Conservation (phyloP, 495 filamentous ascomycete species). For the Niebla homalea region DNA sequence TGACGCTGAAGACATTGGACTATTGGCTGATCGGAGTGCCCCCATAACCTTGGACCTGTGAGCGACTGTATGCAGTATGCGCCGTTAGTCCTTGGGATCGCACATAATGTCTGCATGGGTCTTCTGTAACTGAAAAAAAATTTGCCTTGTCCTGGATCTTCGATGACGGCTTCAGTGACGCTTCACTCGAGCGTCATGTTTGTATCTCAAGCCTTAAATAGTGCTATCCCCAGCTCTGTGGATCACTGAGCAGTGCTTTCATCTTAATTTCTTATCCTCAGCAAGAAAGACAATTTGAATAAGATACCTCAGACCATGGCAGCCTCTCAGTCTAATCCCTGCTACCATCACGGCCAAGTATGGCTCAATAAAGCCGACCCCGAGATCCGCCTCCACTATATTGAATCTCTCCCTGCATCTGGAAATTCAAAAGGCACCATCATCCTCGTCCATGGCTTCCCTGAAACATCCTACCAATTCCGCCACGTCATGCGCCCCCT, state of each 20-base stretch:
- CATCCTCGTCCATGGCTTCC: slow-evolving; percentile 24
- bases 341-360: slow-evolving; percentile 11
- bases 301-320: too few species aligned
- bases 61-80: too few species aligned
- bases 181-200: slow-evolving; percentile 4
- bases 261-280: too few species aligned
- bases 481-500: slow-evolving; percentile 28
- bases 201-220: background rate
- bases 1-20: too few species aligned
- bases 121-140: too few species aligned
- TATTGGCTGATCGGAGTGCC: too few species aligned
- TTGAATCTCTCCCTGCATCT: slow-evolving; percentile 6
- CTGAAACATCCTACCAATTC: slow-evolving; percentile 34
- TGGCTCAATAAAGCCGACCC: slow-evolving; percentile 12
- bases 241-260: too few species aligned
- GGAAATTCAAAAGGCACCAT: slow-evolving; percentile 11
- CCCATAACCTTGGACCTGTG: too few species aligned
- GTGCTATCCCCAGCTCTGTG: background rate
- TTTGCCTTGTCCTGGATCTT: too few species aligned
- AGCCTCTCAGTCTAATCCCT: background rate
- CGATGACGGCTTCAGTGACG: slow-evolving; percentile 8
- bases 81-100: too few species aligned
- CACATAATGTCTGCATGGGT: too few species aligned
- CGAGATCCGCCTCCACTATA: slow-evolving; percentile 19
- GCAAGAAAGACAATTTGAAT: background rate